Conservation (phyloP, 305 asterid genomes). For the Fraxinus albicans region DNA sequence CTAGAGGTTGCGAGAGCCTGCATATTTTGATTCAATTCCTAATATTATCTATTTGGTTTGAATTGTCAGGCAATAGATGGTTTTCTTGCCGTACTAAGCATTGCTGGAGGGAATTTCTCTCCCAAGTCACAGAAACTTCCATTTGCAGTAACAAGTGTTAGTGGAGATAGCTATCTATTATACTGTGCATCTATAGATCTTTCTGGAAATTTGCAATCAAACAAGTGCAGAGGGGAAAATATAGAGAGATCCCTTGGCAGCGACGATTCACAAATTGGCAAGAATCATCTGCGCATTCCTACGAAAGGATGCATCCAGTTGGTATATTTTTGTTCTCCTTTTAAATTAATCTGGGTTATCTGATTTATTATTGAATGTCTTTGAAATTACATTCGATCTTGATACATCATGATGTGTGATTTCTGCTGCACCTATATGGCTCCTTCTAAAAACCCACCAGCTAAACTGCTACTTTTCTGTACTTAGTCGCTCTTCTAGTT, state of each 20-base stretch:
- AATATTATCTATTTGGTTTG: conserved; percentile 11
- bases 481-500: conserved; percentile 4
- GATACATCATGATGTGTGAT: background rate
- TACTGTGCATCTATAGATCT: conserved; percentile 70
- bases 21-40: background rate
- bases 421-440: conserved; percentile 3
- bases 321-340: conserved; percentile 43
- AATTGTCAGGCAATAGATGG: conserved; percentile 66
- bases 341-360: conserved; percentile 5
- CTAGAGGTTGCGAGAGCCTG: background rate
- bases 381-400: background rate
- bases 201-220: conserved; percentile 43
- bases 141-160: conserved; percentile 68
- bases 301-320: conserved; percentile 78
- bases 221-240: conserved; percentile 36
- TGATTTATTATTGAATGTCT: background rate
- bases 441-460: background rate
- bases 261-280: conserved; percentile 36
- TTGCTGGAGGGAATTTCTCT: conserved; percentile 68
- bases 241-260: conserved; percentile 28
- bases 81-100: conserved; percentile 74
- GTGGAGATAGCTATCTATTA: conserved; percentile 65
- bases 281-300: conserved; percentile 63
- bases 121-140: conserved; percentile 80
- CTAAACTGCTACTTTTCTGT: background rate